Conservation (phyloP, 176 grass and related monocot species). For the Canna indica region DNA sequence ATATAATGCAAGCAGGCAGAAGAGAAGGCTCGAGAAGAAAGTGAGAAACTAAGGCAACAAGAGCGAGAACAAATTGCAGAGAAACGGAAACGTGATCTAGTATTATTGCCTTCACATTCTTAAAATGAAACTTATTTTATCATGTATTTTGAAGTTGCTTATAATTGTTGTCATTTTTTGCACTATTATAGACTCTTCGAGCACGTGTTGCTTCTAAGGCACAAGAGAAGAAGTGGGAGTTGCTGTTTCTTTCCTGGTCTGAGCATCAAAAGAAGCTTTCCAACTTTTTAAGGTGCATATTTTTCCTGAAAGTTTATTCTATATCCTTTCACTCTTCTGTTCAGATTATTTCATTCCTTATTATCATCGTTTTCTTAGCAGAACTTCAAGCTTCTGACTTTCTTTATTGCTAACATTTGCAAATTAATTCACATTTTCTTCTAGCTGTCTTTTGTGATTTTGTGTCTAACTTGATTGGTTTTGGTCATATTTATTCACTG, state of each 20-base stretch:
- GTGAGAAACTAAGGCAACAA: conserved; percentile 73
- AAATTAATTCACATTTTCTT: background rate
- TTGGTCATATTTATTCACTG: conserved; percentile 13
- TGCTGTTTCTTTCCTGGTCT: conserved; percentile 81
- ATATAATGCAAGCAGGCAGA: conserved; percentile 58
- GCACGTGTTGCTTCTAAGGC: conserved; percentile 94
- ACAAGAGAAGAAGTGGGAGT: conserved; percentile 86
- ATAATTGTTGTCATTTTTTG: background rate
- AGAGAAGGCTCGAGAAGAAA: conserved; percentile 90
- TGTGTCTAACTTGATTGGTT: background rate
- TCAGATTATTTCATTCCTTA: background rate
- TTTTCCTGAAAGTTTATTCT: conserved; percentile 23
- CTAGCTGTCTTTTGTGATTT: background rate
- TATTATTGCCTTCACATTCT: conserved; percentile 25
- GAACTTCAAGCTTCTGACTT: background rate
- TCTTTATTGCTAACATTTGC: background rate
- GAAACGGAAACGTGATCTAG: conserved; percentile 87
- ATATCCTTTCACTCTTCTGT: background rate
- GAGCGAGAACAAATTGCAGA: conserved; percentile 74
- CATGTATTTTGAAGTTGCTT: background rate
- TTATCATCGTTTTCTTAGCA: background rate
- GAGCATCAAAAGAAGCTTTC: conserved; percentile 96
- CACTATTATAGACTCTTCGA: conserved; percentile 41
- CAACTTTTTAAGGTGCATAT: conserved; percentile 89
- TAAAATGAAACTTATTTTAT: background rate